These are phyloP conservation scores for Elsinoe arachidis DNA, from an alignment of 2,329 filamentous ascomycete species.

Conservation along the genomic window DNA sequence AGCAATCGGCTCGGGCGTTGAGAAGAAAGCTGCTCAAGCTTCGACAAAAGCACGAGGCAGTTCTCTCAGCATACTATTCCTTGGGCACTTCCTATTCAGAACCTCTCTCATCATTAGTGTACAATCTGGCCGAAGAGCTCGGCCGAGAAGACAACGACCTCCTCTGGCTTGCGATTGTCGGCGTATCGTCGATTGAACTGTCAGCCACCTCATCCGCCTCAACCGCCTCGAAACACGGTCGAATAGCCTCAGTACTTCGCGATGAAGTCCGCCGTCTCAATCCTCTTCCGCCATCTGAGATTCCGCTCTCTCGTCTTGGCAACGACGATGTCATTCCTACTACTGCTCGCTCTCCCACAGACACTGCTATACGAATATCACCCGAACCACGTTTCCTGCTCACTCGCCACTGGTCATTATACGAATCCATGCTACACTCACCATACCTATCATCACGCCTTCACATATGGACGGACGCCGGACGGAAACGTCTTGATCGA, in stretches of 20 bases:
- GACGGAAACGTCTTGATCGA: conserved; percentile 83
- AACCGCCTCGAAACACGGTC: conserved; percentile 57
- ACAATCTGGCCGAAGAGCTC: conserved; percentile 87
- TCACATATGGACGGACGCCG: conserved; percentile 88
- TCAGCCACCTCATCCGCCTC: conserved; percentile 69
- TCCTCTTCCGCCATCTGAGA: conserved; percentile 55
- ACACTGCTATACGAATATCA: conserved; percentile 83
- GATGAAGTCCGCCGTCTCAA: conserved; percentile 94
- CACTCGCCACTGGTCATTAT: conserved; percentile 91
- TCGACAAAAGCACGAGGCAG: conserved; percentile 64
- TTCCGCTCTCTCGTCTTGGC: conserved; percentile 51
- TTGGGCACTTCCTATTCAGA: conserved; percentile 87
- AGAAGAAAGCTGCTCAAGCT: conserved; percentile 66
- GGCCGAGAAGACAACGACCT: conserved; percentile 95
- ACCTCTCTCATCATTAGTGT: conserved; percentile 87
- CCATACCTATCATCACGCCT: conserved; percentile 86
- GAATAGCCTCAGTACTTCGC: conserved; percentile 74
- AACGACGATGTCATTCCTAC: conserved; percentile 78
- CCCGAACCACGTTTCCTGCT: conserved; percentile 90
- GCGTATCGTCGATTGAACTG: conserved; percentile 91
- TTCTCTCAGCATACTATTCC: conserved; percentile 75
- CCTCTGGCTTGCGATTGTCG: conserved; percentile 89
- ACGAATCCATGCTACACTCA: conserved; percentile 97
- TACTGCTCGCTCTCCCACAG: conserved; percentile 77
- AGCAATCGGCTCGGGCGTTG: conserved; percentile 62